Conservation (phyloP, 192 early-diverging fungal genomes). For the Backusella sp. region DNA sequence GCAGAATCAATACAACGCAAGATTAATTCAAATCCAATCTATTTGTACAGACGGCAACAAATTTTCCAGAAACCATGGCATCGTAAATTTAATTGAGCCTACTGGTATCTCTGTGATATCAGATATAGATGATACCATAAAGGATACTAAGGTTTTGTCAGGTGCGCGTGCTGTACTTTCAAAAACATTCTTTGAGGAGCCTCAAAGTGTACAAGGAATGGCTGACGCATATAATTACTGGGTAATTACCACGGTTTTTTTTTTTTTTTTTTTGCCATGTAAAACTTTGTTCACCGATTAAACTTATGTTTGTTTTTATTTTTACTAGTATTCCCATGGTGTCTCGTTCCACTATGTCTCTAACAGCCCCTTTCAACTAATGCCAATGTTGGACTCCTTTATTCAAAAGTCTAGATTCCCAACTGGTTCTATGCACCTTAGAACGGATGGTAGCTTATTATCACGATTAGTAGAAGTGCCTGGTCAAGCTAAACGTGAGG, state of each 20-base stretch:
- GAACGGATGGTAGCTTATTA: slow-evolving; percentile 61
- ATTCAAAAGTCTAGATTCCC: slow-evolving; percentile 69
- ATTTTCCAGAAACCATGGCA: slow-evolving; percentile 33
- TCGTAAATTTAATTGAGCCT: slow-evolving; percentile 61
- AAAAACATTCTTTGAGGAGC: slow-evolving; percentile 63
- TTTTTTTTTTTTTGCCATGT: not conserved
- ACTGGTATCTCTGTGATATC: slow-evolving; percentile 78
- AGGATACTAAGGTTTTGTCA: slow-evolving; percentile 68
- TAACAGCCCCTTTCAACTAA: slow-evolving; percentile 82
- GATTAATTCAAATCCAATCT: slow-evolving; percentile 24
- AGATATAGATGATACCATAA: slow-evolving; percentile 93
- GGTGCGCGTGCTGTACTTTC: slow-evolving; percentile 65
- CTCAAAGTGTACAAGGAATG: slow-evolving; percentile 41
- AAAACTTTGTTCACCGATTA: not conserved
- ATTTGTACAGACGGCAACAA: slow-evolving; percentile 20
- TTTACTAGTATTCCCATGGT: slow-evolving; percentile 52
- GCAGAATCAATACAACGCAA: slow-evolving; percentile 10
- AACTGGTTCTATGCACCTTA: slow-evolving; percentile 67
- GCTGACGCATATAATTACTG: slow-evolving; percentile 48
- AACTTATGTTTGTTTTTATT: slow-evolving; percentile 10
- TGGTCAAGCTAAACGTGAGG: slow-evolving; percentile 49
- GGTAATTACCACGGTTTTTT: slow-evolving; percentile 23
- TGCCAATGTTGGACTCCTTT: slow-evolving; percentile 65
- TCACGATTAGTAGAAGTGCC: slow-evolving; percentile 56
- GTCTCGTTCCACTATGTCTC: slow-evolving; percentile 84